These are phyloP conservation scores for Trichosanthes truncata DNA, from an alignment of 306 rosid species.

Conservation along the genomic window DNA sequence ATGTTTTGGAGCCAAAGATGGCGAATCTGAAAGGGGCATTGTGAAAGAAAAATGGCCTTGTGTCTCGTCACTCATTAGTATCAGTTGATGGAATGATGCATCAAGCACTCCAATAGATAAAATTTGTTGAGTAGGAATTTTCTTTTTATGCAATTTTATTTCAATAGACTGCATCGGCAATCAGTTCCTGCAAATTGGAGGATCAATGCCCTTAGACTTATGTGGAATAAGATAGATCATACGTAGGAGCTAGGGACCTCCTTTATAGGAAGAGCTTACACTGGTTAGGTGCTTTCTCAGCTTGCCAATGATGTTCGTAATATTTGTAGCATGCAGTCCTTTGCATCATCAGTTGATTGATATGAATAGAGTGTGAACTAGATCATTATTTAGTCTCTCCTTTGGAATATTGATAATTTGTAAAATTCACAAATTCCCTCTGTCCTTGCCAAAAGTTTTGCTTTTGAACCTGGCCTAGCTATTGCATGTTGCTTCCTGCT, in stretches of 20 bases:
- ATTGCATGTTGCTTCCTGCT: not conserved
- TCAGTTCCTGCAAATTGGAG: not conserved
- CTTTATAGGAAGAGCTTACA: not conserved
- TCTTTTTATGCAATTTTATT: not conserved
- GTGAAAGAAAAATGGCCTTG: not conserved
- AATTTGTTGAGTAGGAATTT: not conserved
- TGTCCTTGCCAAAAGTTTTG: not conserved
- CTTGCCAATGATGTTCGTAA: not conserved
- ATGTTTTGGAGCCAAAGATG: not conserved
- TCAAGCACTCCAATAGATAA: not conserved
- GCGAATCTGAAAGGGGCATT: not conserved
- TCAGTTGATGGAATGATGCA: not conserved
- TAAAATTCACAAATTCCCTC: not conserved
- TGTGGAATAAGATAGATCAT: not conserved
- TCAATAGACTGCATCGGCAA: not conserved
- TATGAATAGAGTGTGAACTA: not conserved
- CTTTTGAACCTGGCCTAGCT: not conserved
- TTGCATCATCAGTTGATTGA: not conserved
- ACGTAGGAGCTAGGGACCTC: not conserved
- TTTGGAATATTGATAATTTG: not conserved
- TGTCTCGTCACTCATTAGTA: not conserved
- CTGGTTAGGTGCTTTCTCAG: not conserved
- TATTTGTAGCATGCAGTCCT: not conserved
- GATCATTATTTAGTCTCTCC: not conserved
- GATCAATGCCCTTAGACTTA: not conserved